Evolutionary conservation across 2,329 filamentous ascomycete genomes (phyloP), one percentile per base, ranked within the genome.

Genomic region (Colletotrichum simmondsii): DNA sequence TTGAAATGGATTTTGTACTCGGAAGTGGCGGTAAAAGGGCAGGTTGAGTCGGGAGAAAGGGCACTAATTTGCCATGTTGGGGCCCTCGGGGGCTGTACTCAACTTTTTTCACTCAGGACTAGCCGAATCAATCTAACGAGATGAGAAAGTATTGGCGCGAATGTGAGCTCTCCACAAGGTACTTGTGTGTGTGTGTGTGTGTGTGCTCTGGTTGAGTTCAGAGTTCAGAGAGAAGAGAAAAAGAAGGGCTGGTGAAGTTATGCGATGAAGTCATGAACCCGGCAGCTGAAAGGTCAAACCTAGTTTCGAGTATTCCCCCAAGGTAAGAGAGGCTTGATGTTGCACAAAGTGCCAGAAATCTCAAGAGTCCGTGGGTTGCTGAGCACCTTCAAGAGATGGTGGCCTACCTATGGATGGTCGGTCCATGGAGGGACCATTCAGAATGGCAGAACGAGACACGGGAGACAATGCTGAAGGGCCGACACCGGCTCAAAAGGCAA

Each of bases 401-500:
- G 37, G 37, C 14, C 37, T 19, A 42, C 6, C 37, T 19, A 42
- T 19, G 37, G n/a, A n/a, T n/a, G n/a, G n/a, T n/a, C n/a, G n/a
- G 37, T 7, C 16, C 5, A 42, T 42, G 37, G 37, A n/a, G 35
- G 30, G 53, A 11, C 62, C 52, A 46, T 26, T 46, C 35, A 16
- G 32, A 56, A 19, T n/a, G 24, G 32, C 19, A 14, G 19, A 24
- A 46, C 52, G 52, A 24, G 32, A 35, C 62, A 42, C 16, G 42
- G 42, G 42, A 11, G 65, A 58, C 59, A 54, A 32, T 69, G 59
- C 70, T 10, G 54, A 7, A 70, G 46, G 30, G 54, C 65, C 65
- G 54, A 72, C 70, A 65, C 65, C 59, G 54, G 54, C 70, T 69
- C 28, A 59, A 46, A 49, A 26, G 54, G 65, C 70, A 72, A 65